Conservation (phyloP, 805 yeast species). For the Barnettozyma sp. region DNA sequence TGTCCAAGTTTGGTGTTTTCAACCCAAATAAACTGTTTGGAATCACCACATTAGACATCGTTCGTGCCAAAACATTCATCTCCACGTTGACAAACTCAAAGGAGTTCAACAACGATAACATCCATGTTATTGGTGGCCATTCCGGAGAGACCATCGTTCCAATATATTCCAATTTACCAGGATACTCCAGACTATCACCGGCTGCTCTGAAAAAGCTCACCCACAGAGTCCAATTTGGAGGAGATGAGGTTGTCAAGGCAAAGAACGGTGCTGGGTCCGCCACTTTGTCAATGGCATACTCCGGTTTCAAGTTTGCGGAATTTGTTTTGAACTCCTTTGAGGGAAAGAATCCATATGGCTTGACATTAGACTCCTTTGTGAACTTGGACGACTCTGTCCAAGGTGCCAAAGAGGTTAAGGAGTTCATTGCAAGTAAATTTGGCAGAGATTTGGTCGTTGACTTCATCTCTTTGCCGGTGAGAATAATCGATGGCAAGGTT, state of each 20-base stretch:
- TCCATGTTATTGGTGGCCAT: conserved; percentile 84
- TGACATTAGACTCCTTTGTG: conserved; percentile 44
- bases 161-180: conserved; percentile 31
- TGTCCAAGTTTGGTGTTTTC: conserved; percentile 58
- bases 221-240: conserved; percentile 91
- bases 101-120: conserved; percentile 39
- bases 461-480: conserved; percentile 60
- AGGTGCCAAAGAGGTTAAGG: conserved; percentile 20
- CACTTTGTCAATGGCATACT: conserved; percentile 92
- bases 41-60: conserved; percentile 82
- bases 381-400: conserved; percentile 35
- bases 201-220: conserved; percentile 40
- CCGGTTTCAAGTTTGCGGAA: conserved; percentile 78
- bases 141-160: conserved; percentile 95
- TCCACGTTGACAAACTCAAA: conserved; percentile 22
- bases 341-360: conserved; percentile 18
- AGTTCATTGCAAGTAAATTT: conserved; percentile 17
- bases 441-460: conserved; percentile 20
- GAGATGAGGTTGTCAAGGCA: conserved; percentile 95
- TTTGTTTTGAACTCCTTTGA: conserved; percentile 7
- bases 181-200: conserved; percentile 17
- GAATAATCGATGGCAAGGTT: conserved; percentile 48
- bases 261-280: conserved; percentile 95
- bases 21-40: conserved; percentile 76
- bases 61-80: conserved; percentile 66